Percentiles rank a stretch among this genome's conserved stretches.
Conservation (phyloP, 2,329 filamentous ascomycete genomes). For the Hysterium pulicare region DNA sequence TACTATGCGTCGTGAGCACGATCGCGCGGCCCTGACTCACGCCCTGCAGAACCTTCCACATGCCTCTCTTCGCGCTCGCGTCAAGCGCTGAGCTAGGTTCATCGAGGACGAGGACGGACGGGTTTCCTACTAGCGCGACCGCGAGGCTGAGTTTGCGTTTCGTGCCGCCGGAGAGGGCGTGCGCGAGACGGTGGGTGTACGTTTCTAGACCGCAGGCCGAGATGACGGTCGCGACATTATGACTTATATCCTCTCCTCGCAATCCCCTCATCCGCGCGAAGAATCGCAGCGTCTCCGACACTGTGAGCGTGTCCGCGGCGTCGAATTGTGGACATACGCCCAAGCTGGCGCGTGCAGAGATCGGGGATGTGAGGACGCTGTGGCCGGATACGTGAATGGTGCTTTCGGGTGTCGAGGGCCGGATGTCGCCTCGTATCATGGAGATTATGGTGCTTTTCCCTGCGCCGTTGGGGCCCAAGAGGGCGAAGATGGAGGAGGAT, state of each 20-base stretch:
- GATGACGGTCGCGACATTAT: conserved; percentile 74
- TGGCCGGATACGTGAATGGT: conserved; percentile 73
- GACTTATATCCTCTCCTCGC: conserved; percentile 62
- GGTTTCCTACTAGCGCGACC: conserved; percentile 88
- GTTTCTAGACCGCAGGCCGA: conserved; percentile 69
- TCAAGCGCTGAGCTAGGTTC: conserved; percentile 80
- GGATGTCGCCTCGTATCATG: conserved; percentile 78
- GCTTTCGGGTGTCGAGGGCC: conserved; percentile 61
- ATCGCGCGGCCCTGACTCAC: conserved; percentile 70
- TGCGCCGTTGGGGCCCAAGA: conserved; percentile 86
- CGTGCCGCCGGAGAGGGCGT: conserved; percentile 79
- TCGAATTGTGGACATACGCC: conserved; percentile 76
- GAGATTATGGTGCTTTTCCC: conserved; percentile 88
- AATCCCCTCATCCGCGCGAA: conserved; percentile 82
- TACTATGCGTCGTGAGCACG: conserved; percentile 81
- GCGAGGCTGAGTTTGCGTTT: conserved; percentile 85
- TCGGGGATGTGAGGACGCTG: conserved; percentile 65
- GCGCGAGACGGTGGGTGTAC: conserved; percentile 70
- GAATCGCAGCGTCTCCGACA: conserved; percentile 77
- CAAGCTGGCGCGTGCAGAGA: conserved; percentile 67
- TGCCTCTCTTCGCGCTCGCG: conserved; percentile 78
- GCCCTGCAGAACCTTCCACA: conserved; percentile 77
- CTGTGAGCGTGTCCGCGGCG: conserved; percentile 85
- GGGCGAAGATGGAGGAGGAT: conserved; percentile 76
- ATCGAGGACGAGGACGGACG: conserved; percentile 77